Evolutionary conservation across 768 basidiomycete species (phyloP), one percentile per base, ranked within the genome.

Genomic region (Saitozyma sp.): DNA sequence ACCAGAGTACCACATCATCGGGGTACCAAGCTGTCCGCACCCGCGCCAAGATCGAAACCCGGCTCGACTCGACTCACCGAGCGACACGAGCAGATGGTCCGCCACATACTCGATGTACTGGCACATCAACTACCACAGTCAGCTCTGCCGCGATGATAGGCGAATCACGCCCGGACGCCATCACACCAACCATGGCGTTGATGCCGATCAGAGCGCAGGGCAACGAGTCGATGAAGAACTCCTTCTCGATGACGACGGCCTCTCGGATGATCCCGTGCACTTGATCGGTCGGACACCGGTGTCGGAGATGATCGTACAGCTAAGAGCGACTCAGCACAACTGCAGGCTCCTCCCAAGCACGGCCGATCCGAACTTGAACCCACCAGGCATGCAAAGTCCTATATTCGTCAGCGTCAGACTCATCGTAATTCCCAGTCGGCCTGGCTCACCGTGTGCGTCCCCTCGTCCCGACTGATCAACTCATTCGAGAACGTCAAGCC

Each of bases 41-140:
- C 29, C 29, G n/a, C 9, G 19, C 45, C 45, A 48, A 16, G 10
- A 29, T 10, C 29, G 37, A 41, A 19, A 59, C 29, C 11, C 50
- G 11, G 39, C 50, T 10, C 20, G 46, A 13, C 45, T 46, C 14
- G 29, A 61, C 60, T 8, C 20, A 63, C 56, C 62, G 13, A 77
- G 61, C 16, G 77, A 69, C 19, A 71, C 74, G 43, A 78, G 66
- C 16, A 79, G 61, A 54, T 75, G 67, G 63, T 79, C 78, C 20
- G 78, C 78, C 14, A 79, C 78, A 62, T 77, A 79, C 59, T 78
- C 77, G 60, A 79, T 79, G 57, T 79, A 79, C 59, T 79, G 78
- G 43, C 74, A 71, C 78, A 79, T 79, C 45, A 79, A 66, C 69
- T 79, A 59, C 13, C 29, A 61, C 3, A 4, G 37, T 54, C 50